These are phyloP conservation scores for Aphanomyces stellatus DNA, from an alignment of 352 stramenopile species.

Conservation along the genomic window DNA sequence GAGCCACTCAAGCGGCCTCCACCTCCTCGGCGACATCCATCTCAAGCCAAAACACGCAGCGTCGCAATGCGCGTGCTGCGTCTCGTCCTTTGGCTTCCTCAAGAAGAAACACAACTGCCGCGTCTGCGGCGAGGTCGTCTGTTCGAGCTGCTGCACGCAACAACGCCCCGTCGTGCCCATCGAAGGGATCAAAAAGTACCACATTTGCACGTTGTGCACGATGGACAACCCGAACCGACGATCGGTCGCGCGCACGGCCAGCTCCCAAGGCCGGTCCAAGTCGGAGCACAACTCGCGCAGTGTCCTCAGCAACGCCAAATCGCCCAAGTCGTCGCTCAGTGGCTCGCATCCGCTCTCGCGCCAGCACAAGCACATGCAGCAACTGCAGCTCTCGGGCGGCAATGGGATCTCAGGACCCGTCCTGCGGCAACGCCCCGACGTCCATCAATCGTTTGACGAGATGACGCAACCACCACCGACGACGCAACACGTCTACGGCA, in stretches of 20 bases:
- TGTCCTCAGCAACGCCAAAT: neutral
- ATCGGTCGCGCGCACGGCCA: neutral
- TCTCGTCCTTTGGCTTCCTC: slow-evolving; percentile 52
- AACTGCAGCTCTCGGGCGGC: neutral
- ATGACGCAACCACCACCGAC: neutral
- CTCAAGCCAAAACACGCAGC: slow-evolving; percentile 15
- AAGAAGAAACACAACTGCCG: slow-evolving; percentile 70
- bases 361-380: neutral
- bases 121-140: slow-evolving; percentile 64
- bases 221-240: slow-evolving; percentile 22
- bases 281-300: neutral
- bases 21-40: slow-evolving; percentile 18
- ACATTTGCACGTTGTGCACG: slow-evolving; percentile 78
- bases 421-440: neutral
- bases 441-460: neutral
- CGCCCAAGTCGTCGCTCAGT: slow-evolving; percentile 3
- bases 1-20: neutral
- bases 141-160: slow-evolving; percentile 45
- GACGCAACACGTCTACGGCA: neutral
- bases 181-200: slow-evolving; percentile 64
- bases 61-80: slow-evolving; percentile 25
- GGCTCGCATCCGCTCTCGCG: neutral
- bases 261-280: neutral
- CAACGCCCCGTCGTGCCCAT: slow-evolving; percentile 34
- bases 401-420: no score